Evolutionary conservation across 345 rosid genomes (phyloP).

Genomic region (Eucalyptus dawsonii): DNA sequence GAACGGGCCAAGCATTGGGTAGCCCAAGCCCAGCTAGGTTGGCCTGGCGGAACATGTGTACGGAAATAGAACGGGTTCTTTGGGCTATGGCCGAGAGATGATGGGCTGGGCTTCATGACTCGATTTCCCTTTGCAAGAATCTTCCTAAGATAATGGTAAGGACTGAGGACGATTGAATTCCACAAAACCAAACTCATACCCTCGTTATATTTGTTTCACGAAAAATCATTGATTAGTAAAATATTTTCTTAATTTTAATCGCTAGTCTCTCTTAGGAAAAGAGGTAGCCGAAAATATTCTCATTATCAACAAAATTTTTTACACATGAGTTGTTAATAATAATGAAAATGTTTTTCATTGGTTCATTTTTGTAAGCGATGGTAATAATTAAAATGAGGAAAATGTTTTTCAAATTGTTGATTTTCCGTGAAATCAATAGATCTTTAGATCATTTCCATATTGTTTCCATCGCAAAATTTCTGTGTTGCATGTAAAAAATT

Average conservation of each 20-base stretch:
- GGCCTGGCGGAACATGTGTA: background rate
- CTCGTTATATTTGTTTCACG: background rate
- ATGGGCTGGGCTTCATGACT: background rate
- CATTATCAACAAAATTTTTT: background rate
- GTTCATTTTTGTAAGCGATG: background rate
- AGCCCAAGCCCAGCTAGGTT: background rate
- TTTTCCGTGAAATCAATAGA: background rate
- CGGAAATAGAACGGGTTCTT: background rate
- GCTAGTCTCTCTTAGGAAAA: background rate
- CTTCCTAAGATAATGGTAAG: background rate
- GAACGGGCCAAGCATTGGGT: background rate
- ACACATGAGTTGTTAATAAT: background rate
- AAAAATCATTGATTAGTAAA: background rate
- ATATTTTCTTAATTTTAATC: background rate
- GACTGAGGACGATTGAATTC: background rate
- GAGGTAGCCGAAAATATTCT: background rate
- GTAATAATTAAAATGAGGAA: background rate
- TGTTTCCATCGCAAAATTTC: too few relatives aligned
- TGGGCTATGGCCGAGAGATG: background rate
- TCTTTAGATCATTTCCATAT: background rate
- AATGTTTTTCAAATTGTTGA: background rate
- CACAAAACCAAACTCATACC: background rate
- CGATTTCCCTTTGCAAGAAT: background rate
- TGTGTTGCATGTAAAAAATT: background rate
- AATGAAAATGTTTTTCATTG: background rate